A percentile compares a stretch with the other conserved stretches of the same genome.
Conservation (phyloP, 169 alveolate species). For the Plasmodium ovale region DNA sequence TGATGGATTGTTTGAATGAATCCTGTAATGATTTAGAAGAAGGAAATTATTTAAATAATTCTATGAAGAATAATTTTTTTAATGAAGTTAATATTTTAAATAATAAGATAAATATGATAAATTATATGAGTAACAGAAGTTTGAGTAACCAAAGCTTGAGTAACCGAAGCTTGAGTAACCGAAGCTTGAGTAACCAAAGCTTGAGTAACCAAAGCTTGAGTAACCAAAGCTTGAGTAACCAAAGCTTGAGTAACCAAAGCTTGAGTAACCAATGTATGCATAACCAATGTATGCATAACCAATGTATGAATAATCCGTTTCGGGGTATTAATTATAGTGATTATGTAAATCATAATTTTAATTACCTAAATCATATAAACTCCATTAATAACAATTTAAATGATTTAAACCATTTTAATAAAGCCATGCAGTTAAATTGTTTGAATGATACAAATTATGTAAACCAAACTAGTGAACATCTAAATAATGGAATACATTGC, state of each 20-base stretch:
- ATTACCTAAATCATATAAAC: background rate
- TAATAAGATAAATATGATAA: background rate
- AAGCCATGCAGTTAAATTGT: background rate
- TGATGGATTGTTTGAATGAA: background rate
- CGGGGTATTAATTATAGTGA: too few species aligned
- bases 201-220: too few species aligned
- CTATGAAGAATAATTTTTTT: background rate
- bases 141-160: too few species aligned
- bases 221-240: too few species aligned
- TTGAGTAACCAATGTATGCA: too few species aligned
- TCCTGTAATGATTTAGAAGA: background rate
- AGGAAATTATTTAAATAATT: background rate
- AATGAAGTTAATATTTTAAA: slow-evolving; percentile 20
- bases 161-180: too few species aligned
- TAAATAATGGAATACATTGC: too few species aligned
- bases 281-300: too few species aligned
- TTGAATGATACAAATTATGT: slow-evolving; percentile 5
- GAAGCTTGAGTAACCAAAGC: too few species aligned
- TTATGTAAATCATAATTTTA: too few species aligned
- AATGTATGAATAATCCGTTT: too few species aligned
- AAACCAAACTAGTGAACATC: background rate
- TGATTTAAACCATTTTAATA: slow-evolving; percentile 7
- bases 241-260: too few species aligned
- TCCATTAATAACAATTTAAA: slow-evolving; percentile 1
- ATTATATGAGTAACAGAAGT: background rate